Evolutionary conservation across 345 rosid species (phyloP), one percentile per base, ranked within the genome.

Genomic region (Kandelia obovata): DNA sequence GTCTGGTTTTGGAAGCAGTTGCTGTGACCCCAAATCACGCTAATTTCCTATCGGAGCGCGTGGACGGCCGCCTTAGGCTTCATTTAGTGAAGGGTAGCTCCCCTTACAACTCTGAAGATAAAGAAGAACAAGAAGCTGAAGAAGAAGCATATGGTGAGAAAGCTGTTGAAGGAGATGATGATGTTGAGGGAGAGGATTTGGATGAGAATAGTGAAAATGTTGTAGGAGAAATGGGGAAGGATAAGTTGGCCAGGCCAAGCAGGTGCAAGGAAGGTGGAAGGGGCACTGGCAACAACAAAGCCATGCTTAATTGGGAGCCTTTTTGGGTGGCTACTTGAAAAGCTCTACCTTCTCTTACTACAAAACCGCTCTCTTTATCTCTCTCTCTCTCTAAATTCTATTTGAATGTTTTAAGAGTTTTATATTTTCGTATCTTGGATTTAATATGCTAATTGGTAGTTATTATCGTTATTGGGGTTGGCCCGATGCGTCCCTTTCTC

Each of bases 1-100:
- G 71, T 17, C 79, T 75, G 5, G 75, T 75, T 19, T n/a, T 75
- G 75, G 61, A 70, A 61, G 79, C 75, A 2, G 71, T 70, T 7
- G 27, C 67, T 2, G 30, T 75, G 19, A 53, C 71, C 56, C 26
- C 75, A 23, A 15, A 27, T 20, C 59, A 23, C 2, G 3, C 57
- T 28, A 51, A 61, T 66, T 66, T 75, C 55, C 71, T 65, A 0
- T 67, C 68, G 43, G 79, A 75, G 66, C 66, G 79, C 9, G 39
- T 26, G 16, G 28, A 71, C 27, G 79, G 79, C 21, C 20, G 75
- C 25, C 79, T 75, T 1, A 66, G 63, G 71, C 64, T 75, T 46
- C 75, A 71, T 62, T 52, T 75, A 20, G 20, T 66, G 64, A 70
- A 23, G 23, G 47, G 59, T 30, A 10, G 20, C 43, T 30, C 26